These are phyloP conservation scores for Xylaria sp. DNA, from an alignment of 2,329 filamentous ascomycete species.

Conservation along the genomic window DNA sequence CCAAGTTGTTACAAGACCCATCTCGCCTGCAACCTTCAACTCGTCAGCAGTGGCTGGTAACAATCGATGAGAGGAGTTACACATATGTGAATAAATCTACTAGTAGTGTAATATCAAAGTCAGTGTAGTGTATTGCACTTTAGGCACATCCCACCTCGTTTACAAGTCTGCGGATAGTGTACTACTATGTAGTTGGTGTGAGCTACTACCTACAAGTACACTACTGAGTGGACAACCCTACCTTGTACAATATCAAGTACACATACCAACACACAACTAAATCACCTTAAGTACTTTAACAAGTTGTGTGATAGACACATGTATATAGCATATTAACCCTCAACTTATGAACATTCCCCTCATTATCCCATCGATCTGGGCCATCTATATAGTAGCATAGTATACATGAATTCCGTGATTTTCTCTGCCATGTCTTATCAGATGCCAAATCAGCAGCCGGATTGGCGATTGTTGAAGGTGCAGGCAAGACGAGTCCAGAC, in stretches of 20 bases:
- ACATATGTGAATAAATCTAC: not conserved
- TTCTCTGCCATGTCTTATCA: not conserved
- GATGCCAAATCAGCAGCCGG: not conserved
- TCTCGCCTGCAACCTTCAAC: conserved; percentile 13
- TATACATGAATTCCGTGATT: not conserved
- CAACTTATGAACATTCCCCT: not conserved
- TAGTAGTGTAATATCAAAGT: not conserved
- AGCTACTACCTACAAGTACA: not conserved
- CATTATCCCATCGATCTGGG: not conserved
- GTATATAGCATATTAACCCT: not conserved
- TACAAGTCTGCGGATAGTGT: not conserved
- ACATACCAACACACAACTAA: not conserved
- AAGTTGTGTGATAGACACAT: not conserved
- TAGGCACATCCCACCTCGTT: not conserved
- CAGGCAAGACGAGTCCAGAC: conserved; percentile 24
- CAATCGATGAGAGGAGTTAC: not conserved
- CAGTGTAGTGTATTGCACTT: not conserved
- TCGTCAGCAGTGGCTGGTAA: conserved; percentile 10
- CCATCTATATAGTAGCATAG: conserved; percentile 1
- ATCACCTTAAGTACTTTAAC: no score
- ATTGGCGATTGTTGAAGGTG: not conserved
- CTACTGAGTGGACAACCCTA: no score
- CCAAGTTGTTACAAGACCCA: conserved; percentile 29
- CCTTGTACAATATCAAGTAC: not conserved
- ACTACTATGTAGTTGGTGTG: not conserved